A percentile compares a stretch with the other conserved stretches of the same genome.
Evolutionary conservation across 495 filamentous ascomycete genomes (phyloP).

Genomic region (Penicillium manginii): DNA sequence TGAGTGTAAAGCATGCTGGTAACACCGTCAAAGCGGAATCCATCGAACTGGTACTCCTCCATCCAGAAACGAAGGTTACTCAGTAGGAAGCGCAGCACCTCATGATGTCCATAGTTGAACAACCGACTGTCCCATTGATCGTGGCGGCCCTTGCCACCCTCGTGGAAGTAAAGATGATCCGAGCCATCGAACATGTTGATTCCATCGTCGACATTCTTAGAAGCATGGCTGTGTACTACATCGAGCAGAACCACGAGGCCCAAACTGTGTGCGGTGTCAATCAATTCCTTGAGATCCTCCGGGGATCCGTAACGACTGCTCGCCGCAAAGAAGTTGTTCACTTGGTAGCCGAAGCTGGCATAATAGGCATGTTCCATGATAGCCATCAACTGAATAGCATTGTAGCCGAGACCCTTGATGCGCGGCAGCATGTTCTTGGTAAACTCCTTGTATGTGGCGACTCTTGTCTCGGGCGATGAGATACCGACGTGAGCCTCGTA

Average conservation of each 20-base stretch:
- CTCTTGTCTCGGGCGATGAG: conserved; percentile 83
- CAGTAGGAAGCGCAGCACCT: conserved; percentile 90
- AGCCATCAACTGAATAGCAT: conserved; percentile 98
- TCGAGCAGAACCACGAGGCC: conserved; percentile 92
- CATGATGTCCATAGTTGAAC: conserved; percentile 96
- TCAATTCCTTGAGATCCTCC: conserved; percentile 93
- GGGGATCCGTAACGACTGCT: conserved; percentile 94
- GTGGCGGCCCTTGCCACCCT: conserved; percentile 78
- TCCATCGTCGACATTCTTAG: conserved; percentile 93
- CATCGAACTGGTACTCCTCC: conserved; percentile 96
- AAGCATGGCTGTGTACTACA: conserved; percentile 96
- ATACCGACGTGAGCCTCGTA: conserved; percentile 99
- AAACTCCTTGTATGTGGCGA: conserved; percentile 96
- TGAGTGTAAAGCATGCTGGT: conserved; percentile 97
- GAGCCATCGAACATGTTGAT: conserved; percentile 93
- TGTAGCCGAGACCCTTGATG: conserved; percentile 90
- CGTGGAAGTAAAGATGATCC: conserved; percentile 95
- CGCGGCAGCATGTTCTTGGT: conserved; percentile 88
- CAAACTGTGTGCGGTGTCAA: conserved; percentile 91
- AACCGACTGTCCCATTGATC: conserved; percentile 94
- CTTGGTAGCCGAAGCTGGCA: conserved; percentile 97
- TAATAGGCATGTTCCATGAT: conserved; percentile 99
- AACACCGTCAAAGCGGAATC: conserved; percentile 96
- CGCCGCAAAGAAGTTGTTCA: conserved; percentile 98
- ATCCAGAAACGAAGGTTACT: conserved; percentile 99